A percentile compares a stretch with the other conserved stretches of the same genome.
Evolutionary conservation across 129 eudicot genomes (phyloP).

Genomic region (sunflower (Helianthus annuus)): HanXRQr2.0-SUNRISE NC_035433.2:49775317-49775816

Average conservation of each 20-base stretch:
- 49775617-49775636: conserved; percentile 68
- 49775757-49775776: too few relatives aligned
- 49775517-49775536: background rate
- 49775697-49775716: too few relatives aligned
- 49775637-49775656: conserved; percentile 54
- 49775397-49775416: too few relatives aligned
- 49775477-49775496: conserved; percentile 46
- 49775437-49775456: background rate
- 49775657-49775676: too few relatives aligned
- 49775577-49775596: conserved; percentile 93
- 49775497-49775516: conserved; percentile 69
- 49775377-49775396: background rate
- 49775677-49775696: too few relatives aligned
- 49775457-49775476: conserved; percentile 60
- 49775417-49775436: too few relatives aligned
- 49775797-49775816: too few relatives aligned
- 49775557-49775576: background rate
- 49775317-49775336: conserved; percentile 78
- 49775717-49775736: too few relatives aligned
- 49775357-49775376: background rate
- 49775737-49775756: too few relatives aligned
- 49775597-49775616: conserved; percentile 56
- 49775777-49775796: too few relatives aligned
- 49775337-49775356: background rate
- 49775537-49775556: background rate